Evolutionary conservation across 2,329 filamentous ascomycete genomes (phyloP).

Genomic region (Phialocephala sp.): DNA sequence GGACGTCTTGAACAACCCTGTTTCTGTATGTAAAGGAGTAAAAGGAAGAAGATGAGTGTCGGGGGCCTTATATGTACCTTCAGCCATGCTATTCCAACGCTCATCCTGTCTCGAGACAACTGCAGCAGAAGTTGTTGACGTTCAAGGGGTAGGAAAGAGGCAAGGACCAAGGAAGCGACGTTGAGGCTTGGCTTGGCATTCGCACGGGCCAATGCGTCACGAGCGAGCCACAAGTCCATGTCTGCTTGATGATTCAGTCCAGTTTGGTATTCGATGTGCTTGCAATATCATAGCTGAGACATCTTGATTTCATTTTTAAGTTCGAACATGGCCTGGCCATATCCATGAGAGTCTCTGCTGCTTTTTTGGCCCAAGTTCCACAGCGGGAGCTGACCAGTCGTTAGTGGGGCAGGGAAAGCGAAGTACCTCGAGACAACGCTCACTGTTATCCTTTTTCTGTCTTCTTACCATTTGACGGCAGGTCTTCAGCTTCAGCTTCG

Average conservation of each 20-base stretch:
- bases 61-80: neutral
- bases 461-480: neutral
- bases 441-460: neutral
- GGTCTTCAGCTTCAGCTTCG: slow-evolving; percentile 12
- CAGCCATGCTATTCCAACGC: neutral
- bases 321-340: slow-evolving; percentile 41
- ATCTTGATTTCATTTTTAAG: neutral
- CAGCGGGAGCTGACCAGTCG: neutral
- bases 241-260: too few relatives aligned
- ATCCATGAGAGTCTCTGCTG: slow-evolving; percentile 36
- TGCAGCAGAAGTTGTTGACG: neutral
- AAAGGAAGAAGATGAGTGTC: neutral
- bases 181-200: neutral
- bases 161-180: neutral
- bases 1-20: neutral
- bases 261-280: too few relatives aligned
- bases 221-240: too few relatives aligned
- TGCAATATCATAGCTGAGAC: too few relatives aligned
- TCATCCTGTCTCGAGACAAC: neutral
- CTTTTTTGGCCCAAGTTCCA: neutral
- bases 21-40: neutral
- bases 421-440: neutral
- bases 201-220: neutral
- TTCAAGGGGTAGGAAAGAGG: neutral
- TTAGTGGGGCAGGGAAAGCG: neutral